Evolutionary conservation across 2,329 filamentous ascomycete genomes (phyloP).

Genomic region (Bipolaris bicolor): DNA sequence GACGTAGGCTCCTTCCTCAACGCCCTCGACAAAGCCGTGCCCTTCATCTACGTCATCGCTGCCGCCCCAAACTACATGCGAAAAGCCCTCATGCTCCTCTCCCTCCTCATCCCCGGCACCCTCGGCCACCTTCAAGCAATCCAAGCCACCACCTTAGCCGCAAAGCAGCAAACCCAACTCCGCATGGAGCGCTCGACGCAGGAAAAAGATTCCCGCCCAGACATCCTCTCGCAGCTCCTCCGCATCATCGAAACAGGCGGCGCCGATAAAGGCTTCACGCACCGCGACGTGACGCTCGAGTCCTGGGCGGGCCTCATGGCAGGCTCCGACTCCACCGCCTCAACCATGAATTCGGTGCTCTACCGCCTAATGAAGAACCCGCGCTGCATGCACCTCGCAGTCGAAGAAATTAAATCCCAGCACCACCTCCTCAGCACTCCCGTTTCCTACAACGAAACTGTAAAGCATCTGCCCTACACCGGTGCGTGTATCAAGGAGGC

Average conservation of each 20-base stretch:
- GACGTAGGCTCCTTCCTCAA: constrained; percentile 51
- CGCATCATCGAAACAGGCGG: constrained; percentile 21
- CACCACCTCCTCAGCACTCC: constrained; percentile 21
- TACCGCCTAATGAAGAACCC: constrained; percentile 50
- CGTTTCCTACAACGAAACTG: constrained; percentile 24
- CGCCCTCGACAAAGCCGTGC: constrained; percentile 46
- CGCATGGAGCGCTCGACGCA: constrained; percentile 13
- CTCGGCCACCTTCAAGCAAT: constrained; percentile 37
- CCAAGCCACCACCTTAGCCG: constrained; percentile 26
- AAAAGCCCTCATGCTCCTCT: constrained; percentile 24
- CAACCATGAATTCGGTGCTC: constrained; percentile 23
- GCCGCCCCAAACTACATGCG: constrained; percentile 40
- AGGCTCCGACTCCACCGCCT: constrained; percentile 47
- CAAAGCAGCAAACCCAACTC: constrained; percentile 18
- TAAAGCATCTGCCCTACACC: constrained; percentile 33
- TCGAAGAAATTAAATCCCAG: constrained; percentile 25
- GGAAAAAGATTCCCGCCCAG: constrained; percentile 20
- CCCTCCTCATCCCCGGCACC: constrained; percentile 28
- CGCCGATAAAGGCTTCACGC: constrained; percentile 29
- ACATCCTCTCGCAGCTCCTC: constrained; percentile 26
- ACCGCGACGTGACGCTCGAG: constrained; percentile 39
- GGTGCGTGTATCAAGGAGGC: constrained; percentile 44
- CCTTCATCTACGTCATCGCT: constrained; percentile 35
- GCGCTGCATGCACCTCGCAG: constrained; percentile 22
- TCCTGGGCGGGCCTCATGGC: constrained; percentile 41